Conservation (phyloP, 768 basidiomycete species). For the Tulasnella sp. region DNA sequence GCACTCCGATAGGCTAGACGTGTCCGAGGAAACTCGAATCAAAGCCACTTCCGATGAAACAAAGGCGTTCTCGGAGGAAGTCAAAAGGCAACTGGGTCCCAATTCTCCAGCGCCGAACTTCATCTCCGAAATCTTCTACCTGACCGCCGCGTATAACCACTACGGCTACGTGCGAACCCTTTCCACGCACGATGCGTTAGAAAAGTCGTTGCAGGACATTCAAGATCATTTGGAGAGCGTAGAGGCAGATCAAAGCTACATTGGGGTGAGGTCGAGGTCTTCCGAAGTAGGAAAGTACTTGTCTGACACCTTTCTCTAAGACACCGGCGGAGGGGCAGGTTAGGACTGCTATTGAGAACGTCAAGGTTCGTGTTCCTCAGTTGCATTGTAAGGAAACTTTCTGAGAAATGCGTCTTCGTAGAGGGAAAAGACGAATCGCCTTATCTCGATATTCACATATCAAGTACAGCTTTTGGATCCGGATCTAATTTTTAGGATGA, state of each 20-base stretch:
- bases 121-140: slow-evolving; percentile 90
- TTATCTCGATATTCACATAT: slow-evolving; percentile 64
- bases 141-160: slow-evolving; percentile 78
- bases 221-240: slow-evolving; percentile 65
- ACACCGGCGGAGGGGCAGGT: slow-evolving; percentile 63
- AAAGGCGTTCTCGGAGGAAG: slow-evolving; percentile 46
- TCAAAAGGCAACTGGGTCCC: neutral
- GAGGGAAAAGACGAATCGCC: slow-evolving; percentile 58
- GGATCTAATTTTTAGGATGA: slow-evolving; percentile 63
- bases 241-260: slow-evolving; percentile 70
- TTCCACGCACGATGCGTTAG: slow-evolving; percentile 44
- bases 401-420: slow-evolving; percentile 21
- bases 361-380: slow-evolving; percentile 40
- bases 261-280: slow-evolving; percentile 43
- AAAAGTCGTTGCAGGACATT: slow-evolving; percentile 47
- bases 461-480: slow-evolving; percentile 82
- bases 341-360: slow-evolving; percentile 62
- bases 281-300: neutral
- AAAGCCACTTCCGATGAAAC: slow-evolving; percentile 87
- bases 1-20: slow-evolving; percentile 55
- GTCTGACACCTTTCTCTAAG: slow-evolving; percentile 27
- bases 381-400: neutral
- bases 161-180: slow-evolving; percentile 79
- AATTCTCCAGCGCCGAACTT: slow-evolving; percentile 71
- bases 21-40: slow-evolving; percentile 86